Percentiles rank a stretch among this genome's conserved stretches.
These are phyloP conservation scores for Aspergillus quadricinctus DNA, from an alignment of 2,329 filamentous ascomycete species.

Conservation along the genomic window DNA sequence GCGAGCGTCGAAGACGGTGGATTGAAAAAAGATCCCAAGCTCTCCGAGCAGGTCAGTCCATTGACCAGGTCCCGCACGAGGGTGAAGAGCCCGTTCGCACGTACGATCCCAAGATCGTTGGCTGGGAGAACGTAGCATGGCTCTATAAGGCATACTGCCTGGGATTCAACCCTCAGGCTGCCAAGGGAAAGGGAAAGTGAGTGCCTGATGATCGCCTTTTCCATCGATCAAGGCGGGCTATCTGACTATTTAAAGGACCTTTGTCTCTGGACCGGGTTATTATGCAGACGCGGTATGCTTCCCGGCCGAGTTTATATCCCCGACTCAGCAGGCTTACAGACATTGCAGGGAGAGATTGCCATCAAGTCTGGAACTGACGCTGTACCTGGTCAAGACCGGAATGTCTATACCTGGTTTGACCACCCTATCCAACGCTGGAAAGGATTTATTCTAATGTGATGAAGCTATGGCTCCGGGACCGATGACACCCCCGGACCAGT, in stretches of 20 bases:
- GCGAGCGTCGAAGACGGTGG: slow-evolving; percentile 15
- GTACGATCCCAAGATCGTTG: slow-evolving; percentile 18
- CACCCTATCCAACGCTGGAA: not conserved
- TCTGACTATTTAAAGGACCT: slow-evolving; percentile 9
- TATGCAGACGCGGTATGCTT: slow-evolving; percentile 17
- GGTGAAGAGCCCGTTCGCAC: slow-evolving; percentile 12
- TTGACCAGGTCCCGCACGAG: slow-evolving; percentile 3
- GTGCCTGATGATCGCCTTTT: not conserved
- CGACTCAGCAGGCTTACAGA: not conserved
- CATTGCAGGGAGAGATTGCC: slow-evolving; percentile 14
- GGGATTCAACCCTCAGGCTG: slow-evolving; percentile 5
- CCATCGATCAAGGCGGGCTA: not conserved
- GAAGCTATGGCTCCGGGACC: slow-evolving; percentile 16
- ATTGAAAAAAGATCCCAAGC: slow-evolving; percentile 15
- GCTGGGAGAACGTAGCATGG: slow-evolving; percentile 13
- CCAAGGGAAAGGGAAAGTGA: slow-evolving; percentile 12
- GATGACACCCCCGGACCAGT: slow-evolving; percentile 17
- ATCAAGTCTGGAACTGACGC: slow-evolving; percentile 11
- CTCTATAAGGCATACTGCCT: slow-evolving; percentile 17
- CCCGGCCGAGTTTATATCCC: not conserved
- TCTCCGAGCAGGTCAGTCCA: slow-evolving; percentile 6
- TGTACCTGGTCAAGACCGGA: not conserved
- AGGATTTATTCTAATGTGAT: not conserved
- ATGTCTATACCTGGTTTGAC: slow-evolving; percentile 14
- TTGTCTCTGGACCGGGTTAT: slow-evolving; percentile 17